Percentiles rank a stretch among this genome's conserved stretches.
phyloP scores from a whole-genome alignment of 2,329 filamentous ascomycete genomes.

The Colletotrichum sublineola region DNA sequence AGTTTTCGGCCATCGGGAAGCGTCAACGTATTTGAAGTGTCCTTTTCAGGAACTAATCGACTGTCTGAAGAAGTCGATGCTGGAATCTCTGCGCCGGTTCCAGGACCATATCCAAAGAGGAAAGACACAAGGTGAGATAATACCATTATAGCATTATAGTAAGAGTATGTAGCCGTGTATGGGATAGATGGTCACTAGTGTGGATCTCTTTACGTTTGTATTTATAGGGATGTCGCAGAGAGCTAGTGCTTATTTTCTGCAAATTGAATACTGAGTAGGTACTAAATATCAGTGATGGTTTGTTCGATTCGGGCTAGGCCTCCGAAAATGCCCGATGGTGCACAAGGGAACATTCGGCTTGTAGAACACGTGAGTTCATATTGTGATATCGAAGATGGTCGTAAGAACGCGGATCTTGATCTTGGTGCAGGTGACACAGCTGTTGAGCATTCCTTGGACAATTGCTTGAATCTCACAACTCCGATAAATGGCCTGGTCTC shows the following conservation, averaged over 20 bases:
- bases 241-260: conserved; percentile 1
- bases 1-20: conserved; percentile 57
- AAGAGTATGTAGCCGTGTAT: too few species aligned
- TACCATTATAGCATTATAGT: conserved; percentile 19
- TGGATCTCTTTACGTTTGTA: background rate
- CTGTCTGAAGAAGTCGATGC: conserved; percentile 10
- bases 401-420: background rate
- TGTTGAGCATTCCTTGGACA: too few species aligned
- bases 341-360: background rate
- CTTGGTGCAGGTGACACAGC: conserved; percentile 19
- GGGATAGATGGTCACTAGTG: too few species aligned
- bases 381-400: too few species aligned
- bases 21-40: conserved; percentile 46
- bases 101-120: background rate
- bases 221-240: background rate
- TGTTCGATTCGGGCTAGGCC: background rate
- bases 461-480: too few species aligned
- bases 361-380: background rate
- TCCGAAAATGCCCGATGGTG: background rate
- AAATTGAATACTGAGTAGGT: background rate
- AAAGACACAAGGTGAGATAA: conserved; percentile 26
- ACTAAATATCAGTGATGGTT: background rate
- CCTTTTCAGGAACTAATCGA: conserved; percentile 27
- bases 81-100: background rate
- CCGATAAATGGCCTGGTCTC: too few species aligned